phyloP scores from a whole-genome alignment of 441 rosid species.

The Arabidopsis hybrid region DNA sequence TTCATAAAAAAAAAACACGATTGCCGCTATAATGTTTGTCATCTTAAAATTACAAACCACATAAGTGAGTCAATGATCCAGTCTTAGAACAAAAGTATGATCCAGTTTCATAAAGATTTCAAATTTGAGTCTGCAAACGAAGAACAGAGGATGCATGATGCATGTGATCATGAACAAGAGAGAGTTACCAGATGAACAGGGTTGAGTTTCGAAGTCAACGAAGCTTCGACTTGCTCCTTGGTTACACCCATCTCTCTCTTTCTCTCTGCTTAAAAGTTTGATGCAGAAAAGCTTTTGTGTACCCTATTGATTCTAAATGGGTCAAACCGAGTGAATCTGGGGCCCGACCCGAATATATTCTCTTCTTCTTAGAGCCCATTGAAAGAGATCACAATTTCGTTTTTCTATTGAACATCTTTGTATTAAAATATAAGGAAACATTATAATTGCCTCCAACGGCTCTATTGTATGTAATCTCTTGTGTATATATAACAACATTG shows the following conservation, averaged over 20 bases:
- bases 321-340: neutral
- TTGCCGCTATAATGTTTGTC: too few relatives aligned
- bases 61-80: slow-evolving; percentile 2
- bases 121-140: neutral
- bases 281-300: slow-evolving; percentile 12
- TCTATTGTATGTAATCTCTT: too few relatives aligned
- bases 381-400: too few relatives aligned
- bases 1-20: too few relatives aligned
- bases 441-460: too few relatives aligned
- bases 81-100: slow-evolving; percentile 1
- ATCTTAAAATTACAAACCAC: too few relatives aligned
- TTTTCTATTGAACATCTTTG: too few relatives aligned
- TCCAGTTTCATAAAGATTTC: neutral
- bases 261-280: slow-evolving; percentile 3
- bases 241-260: slow-evolving; percentile 69
- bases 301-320: slow-evolving; percentile 10
- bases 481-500: too few relatives aligned
- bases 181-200: slow-evolving; percentile 75
- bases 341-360: slow-evolving; percentile 30
- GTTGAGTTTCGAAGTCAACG: slow-evolving; percentile 71
- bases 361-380: neutral
- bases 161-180: slow-evolving; percentile 1
- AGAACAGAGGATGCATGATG: slow-evolving; percentile 4
- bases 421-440: too few relatives aligned
- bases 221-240: slow-evolving; percentile 79